Evolutionary conservation across 306 rosid genomes (phyloP).

Genomic region (Heteromeles arbutifolia): DNA sequence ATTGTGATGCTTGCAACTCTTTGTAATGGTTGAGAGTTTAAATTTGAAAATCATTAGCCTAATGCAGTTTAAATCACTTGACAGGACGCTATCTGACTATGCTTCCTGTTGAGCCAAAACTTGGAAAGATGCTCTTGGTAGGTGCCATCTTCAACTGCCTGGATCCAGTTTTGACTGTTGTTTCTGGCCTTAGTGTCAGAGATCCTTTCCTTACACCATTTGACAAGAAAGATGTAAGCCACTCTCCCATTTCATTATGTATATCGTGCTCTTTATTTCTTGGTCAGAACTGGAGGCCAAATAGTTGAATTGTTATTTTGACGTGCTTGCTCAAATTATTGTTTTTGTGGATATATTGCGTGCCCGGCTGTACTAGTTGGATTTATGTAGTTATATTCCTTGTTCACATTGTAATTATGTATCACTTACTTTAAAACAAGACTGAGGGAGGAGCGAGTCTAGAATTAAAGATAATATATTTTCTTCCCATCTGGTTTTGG

Average conservation of each 20-base stretch:
- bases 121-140: conserved; percentile 87
- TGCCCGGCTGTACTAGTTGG: background rate
- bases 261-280: background rate
- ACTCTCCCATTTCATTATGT: background rate
- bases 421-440: background rate
- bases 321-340: background rate
- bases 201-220: conserved; percentile 86
- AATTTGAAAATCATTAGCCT: conserved; percentile 9
- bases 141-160: conserved; percentile 85
- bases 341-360: background rate
- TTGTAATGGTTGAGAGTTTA: background rate
- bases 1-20: conserved; percentile 10
- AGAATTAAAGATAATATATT: background rate
- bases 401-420: background rate
- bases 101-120: conserved; percentile 99
- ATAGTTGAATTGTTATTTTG: no score
- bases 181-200: conserved; percentile 91
- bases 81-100: conserved; percentile 70
- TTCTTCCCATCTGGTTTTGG: background rate
- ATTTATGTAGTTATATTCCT: background rate
- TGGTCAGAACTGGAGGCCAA: background rate
- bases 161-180: conserved; percentile 87
- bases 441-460: background rate
- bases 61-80: conserved; percentile 25
- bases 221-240: conserved; percentile 88